Conservation (phyloP, 2,329 filamentous ascomycete species). For the Colletotrichum australisinense region DNA sequence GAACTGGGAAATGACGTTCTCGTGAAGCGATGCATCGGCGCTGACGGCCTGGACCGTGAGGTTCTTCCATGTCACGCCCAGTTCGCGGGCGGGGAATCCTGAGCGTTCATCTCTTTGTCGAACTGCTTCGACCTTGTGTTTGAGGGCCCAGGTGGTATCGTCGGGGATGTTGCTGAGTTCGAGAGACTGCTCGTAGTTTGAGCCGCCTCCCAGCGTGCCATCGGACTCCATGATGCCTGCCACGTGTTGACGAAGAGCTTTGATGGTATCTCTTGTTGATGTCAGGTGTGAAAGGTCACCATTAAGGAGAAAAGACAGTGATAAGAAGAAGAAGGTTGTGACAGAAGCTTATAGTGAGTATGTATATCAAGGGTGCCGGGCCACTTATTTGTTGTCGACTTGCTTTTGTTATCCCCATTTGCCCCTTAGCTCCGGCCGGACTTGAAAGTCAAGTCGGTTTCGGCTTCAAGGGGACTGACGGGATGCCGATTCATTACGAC, state of each 20-base stretch:
- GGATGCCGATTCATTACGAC: constrained; percentile 9
- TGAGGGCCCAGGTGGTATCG: constrained; percentile 54
- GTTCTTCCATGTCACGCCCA: constrained; percentile 74
- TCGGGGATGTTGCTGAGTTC: constrained; percentile 8
- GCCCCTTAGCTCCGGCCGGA: neutral
- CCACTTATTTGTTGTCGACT: neutral
- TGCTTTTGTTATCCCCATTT: neutral
- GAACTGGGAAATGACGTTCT: constrained; percentile 71
- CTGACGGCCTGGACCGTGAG: constrained; percentile 72
- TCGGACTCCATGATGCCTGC: constrained; percentile 34
- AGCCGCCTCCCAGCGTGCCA: constrained; percentile 26
- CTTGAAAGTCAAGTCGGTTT: neutral
- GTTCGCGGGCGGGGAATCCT: constrained; percentile 58
- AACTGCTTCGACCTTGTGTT: constrained; percentile 57
- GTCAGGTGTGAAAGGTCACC: constrained; percentile 9
- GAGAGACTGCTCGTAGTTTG: constrained; percentile 32
- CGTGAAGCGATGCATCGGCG: constrained; percentile 72
- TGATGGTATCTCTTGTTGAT: constrained; percentile 1
- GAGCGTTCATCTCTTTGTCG: constrained; percentile 56
- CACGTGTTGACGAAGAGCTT: constrained; percentile 1
- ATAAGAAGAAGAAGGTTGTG: neutral
- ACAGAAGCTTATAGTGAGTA: neutral
- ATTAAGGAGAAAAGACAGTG: neutral
- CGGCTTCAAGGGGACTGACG: constrained; percentile 8
- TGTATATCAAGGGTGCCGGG: neutral